Percentiles rank a stretch among this genome's conserved stretches.
phyloP scores from a whole-genome alignment of 257 asterid genomes.

The Solanum gandarillasii region DNA sequence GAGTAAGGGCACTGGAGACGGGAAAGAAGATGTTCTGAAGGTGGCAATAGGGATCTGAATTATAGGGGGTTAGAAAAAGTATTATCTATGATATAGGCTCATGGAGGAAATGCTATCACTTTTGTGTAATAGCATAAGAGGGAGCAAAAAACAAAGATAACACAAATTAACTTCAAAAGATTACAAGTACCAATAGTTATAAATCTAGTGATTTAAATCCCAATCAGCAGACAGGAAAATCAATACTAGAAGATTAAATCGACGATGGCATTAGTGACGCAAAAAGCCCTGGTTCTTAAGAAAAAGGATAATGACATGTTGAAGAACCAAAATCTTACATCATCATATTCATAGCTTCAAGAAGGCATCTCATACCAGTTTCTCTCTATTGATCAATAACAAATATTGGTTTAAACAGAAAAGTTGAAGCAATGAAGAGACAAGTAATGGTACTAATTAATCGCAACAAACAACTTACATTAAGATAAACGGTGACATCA shows the following conservation, averaged over 20 bases:
- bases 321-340: not conserved
- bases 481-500: constrained; percentile 93
- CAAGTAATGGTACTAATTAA: not conserved
- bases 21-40: not conserved
- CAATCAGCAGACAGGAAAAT: not conserved
- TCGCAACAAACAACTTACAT: constrained; percentile 39
- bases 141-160: not conserved
- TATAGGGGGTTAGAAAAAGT: not conserved
- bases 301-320: not conserved
- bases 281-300: not conserved
- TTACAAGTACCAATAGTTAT: not conserved
- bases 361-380: not conserved
- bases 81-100: not conserved
- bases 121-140: not conserved
- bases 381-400: not conserved
- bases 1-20: not conserved
- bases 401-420: not conserved
- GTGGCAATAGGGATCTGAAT: not conserved
- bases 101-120: too few species aligned
- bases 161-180: not conserved
- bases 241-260: not conserved
- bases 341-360: not conserved
- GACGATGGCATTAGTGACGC: not conserved
- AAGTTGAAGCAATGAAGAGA: not conserved
- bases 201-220: not conserved